Evolutionary conservation across 2,329 filamentous ascomycete species (phyloP).

Genomic region (Apiospora phragmitis): DNA sequence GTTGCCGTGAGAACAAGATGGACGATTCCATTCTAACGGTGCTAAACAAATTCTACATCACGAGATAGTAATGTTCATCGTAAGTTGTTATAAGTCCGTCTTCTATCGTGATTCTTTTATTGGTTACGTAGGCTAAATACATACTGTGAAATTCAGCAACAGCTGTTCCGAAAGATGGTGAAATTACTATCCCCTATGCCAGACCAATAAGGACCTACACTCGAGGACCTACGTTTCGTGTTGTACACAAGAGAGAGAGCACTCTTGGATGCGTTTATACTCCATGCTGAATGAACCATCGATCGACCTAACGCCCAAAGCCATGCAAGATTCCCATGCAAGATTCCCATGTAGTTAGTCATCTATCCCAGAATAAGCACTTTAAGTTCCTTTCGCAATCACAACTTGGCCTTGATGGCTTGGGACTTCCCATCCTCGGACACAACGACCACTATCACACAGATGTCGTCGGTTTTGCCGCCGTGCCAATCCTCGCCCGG

Average conservation of each 20-base stretch:
- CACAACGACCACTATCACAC: slow-evolving; percentile 77
- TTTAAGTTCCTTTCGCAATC: slow-evolving; percentile 6
- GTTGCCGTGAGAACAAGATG: no score
- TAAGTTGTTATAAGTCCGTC: not conserved
- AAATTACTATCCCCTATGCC: not conserved
- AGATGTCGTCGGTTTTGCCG: slow-evolving; percentile 95
- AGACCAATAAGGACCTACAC: not conserved
- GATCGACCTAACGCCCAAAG: slow-evolving; percentile 1
- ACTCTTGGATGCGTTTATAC: slow-evolving; percentile 9
- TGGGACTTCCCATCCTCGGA: slow-evolving; percentile 55
- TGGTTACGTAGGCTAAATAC: not conserved
- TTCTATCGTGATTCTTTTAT: not conserved
- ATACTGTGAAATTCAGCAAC: not conserved
- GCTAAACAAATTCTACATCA: not conserved
- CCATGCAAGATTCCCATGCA: no score
- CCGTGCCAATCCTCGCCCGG: slow-evolving; percentile 86
- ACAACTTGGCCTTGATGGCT: slow-evolving; percentile 28
- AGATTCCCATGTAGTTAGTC: not conserved
- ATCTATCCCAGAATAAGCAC: slow-evolving; percentile 9
- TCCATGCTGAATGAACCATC: slow-evolving; percentile 1
- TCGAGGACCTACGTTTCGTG: not conserved
- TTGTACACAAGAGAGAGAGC: slow-evolving; percentile 4
- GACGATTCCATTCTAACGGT: not conserved
- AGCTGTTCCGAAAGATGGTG: not conserved
- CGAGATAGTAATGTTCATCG: not conserved